Evolutionary conservation across 352 stramenopile genomes (phyloP).

Genomic region (Peronosclerospora sorghi): DNA sequence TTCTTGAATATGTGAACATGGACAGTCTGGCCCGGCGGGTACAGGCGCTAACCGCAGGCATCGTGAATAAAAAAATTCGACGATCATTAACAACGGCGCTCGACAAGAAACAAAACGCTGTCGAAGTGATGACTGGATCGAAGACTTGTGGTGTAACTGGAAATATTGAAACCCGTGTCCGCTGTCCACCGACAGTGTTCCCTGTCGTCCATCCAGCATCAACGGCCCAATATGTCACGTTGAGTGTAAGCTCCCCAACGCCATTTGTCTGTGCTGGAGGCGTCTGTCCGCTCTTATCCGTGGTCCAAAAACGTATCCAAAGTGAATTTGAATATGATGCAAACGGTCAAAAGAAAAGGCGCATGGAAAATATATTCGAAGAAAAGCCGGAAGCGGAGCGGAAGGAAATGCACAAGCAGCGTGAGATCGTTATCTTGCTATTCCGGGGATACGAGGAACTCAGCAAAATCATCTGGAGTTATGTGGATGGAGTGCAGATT

Average conservation of each 20-base stretch:
- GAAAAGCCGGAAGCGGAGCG: slow-evolving; percentile 7
- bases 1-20: slow-evolving; percentile 73
- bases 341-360: slow-evolving; percentile 14
- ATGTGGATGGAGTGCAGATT: slow-evolving; percentile 65
- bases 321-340: neutral
- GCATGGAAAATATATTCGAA: slow-evolving; percentile 9
- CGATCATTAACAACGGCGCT: slow-evolving; percentile 9
- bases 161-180: neutral
- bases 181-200: slow-evolving; percentile 9
- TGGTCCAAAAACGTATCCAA: too few species aligned
- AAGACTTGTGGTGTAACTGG: neutral
- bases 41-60: slow-evolving; percentile 64
- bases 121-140: neutral
- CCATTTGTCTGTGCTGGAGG: slow-evolving; percentile 2
- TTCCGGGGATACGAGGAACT: slow-evolving; percentile 59
- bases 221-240: neutral
- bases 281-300: slow-evolving; percentile 12
- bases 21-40: slow-evolving; percentile 68
- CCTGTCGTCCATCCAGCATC: slow-evolving; percentile 9
- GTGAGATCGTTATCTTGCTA: slow-evolving; percentile 35
- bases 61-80: slow-evolving; percentile 82
- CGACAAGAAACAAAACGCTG: neutral
- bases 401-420: slow-evolving; percentile 16
- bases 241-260: neutral
- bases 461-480: slow-evolving; percentile 67